These are phyloP conservation scores for Hemerocallis citrina DNA, from an alignment of 106 monocot genomes.

Conservation along the genomic window DNA sequence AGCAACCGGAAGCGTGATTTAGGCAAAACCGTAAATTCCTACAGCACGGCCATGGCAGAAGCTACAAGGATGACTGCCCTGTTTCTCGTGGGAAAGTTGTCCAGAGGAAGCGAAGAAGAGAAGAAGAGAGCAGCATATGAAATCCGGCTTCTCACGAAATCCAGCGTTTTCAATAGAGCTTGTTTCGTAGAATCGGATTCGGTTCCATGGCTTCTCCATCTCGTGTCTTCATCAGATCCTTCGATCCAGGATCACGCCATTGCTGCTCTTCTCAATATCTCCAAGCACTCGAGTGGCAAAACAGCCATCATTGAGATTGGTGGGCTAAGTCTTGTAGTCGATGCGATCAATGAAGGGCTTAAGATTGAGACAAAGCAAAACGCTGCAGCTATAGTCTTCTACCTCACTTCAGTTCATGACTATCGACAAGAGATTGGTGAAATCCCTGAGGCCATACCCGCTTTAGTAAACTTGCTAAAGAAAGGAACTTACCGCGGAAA, in stretches of 20 bases:
- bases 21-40: constrained; percentile 15
- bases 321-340: constrained; percentile 27
- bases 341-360: constrained; percentile 26
- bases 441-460: constrained; percentile 42
- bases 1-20: constrained; percentile 12
- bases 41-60: constrained; percentile 20
- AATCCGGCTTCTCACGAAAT: constrained; percentile 51
- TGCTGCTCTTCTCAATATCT: constrained; percentile 52
- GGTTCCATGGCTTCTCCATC: constrained; percentile 46
- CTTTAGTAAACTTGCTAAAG: constrained; percentile 39
- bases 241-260: constrained; percentile 48
- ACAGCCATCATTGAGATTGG: constrained; percentile 43
- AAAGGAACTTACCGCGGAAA: constrained; percentile 45
- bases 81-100: constrained; percentile 33
- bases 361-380: constrained; percentile 38
- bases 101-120: constrained; percentile 15
- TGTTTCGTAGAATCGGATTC: constrained; percentile 64
- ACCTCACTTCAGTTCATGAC: constrained; percentile 46
- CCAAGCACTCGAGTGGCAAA: constrained; percentile 53
- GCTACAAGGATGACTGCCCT: constrained; percentile 32
- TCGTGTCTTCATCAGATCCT: constrained; percentile 44
- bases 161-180: constrained; percentile 35
- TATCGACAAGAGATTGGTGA: constrained; percentile 53
- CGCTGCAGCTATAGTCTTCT: constrained; percentile 75
- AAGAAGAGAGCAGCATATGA: constrained; percentile 44